Base-by-base conservation (phyloP, 495 filamentous ascomycete genomes). In the Penicillium steckii region DNA sequence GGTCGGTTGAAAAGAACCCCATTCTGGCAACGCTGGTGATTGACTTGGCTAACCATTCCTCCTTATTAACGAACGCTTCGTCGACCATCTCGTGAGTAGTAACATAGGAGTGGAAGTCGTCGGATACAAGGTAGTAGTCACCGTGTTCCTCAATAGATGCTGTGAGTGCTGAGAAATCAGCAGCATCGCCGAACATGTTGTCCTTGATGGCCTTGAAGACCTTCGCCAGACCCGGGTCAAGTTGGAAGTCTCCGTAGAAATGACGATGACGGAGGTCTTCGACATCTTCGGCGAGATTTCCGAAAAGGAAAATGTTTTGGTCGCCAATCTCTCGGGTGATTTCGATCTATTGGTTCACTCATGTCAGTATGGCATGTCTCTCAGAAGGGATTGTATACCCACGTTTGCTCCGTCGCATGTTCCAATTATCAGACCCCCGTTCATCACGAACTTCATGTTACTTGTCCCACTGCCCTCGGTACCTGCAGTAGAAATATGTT, bases 401-500 rank as follows among this genome's bases (percentile, higher is more conserved):
- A 95, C 91, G 57, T 98, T 98, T 49, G 94, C 94, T 64, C 94
- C 94, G 62, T 98, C 94, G 67, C 91, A 96, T 30, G 94, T 98
- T 64, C 94, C 94, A 50, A 98, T 97, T 55, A 98, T 95, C 50
- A 98, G 74, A 35, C 94, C 94, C 50, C 94, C 94, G 61, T 97
- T 98, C 59, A 98, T 77, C 10, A 96, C 93, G 62, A 98, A 98
- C 68, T 98, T 98, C 94, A 98, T 98, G 82, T 97, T 97, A 48
- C 80, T 83, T 0, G 79, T 86, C 15, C 78, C 78, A 50, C 73
- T 82, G 10, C 78, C 83, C 48, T 98, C 94, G 2, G 94, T 98
- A 23, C 94, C 94, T 15, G 94, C 94, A 26, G 94, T 98, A 2
- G 94, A 98, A 69, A 98, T 98, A 67, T 98, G 94, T 76, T 98